Percentiles rank a stretch among this genome's conserved stretches.
These are phyloP conservation scores for Verticillium klebahnii DNA, from an alignment of 2,329 filamentous ascomycete genomes.

Conservation along the genomic window DNA sequence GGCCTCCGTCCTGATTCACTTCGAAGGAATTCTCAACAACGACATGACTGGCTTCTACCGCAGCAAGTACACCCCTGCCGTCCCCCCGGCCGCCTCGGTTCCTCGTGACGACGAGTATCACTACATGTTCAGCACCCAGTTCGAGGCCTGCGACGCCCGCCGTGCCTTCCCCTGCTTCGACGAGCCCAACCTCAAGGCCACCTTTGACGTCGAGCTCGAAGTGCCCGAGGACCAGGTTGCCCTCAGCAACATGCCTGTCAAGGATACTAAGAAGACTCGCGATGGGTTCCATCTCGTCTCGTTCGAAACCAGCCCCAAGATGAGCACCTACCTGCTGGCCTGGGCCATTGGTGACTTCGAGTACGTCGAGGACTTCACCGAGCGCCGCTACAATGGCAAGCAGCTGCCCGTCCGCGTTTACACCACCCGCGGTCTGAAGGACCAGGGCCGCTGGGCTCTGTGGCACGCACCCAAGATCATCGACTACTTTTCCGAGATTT, in stretches of 20 bases:
- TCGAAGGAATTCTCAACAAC: constrained; percentile 80
- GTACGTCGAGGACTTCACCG: constrained; percentile 87
- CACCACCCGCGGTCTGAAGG: constrained; percentile 88
- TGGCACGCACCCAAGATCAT: constrained; percentile 90
- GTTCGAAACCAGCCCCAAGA: constrained; percentile 80
- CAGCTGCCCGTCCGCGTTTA: constrained; percentile 91
- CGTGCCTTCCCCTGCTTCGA: constrained; percentile 97
- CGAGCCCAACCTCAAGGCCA: constrained; percentile 94
- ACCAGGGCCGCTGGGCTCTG: constrained; percentile 84
- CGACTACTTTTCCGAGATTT: constrained; percentile 95
- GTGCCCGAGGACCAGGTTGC: constrained; percentile 84
- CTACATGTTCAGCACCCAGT: constrained; percentile 91
- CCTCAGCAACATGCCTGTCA: constrained; percentile 93
- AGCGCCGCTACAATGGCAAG: constrained; percentile 87
- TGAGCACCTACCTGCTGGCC: constrained; percentile 87
- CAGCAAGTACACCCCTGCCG: constrained; percentile 84
- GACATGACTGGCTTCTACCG: constrained; percentile 92
- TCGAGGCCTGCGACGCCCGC: constrained; percentile 93
- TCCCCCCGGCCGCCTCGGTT: constrained; percentile 68
- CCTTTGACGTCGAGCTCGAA: constrained; percentile 91
- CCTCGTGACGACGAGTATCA: constrained; percentile 65
- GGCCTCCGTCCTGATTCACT: constrained; percentile 64
- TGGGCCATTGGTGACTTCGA: constrained; percentile 98
- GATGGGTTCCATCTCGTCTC: constrained; percentile 68
- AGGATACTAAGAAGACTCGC: constrained; percentile 53